phyloP scores from a whole-genome alignment of 2,329 filamentous ascomycete species.

The Cladobotryum protrusum region DNA sequence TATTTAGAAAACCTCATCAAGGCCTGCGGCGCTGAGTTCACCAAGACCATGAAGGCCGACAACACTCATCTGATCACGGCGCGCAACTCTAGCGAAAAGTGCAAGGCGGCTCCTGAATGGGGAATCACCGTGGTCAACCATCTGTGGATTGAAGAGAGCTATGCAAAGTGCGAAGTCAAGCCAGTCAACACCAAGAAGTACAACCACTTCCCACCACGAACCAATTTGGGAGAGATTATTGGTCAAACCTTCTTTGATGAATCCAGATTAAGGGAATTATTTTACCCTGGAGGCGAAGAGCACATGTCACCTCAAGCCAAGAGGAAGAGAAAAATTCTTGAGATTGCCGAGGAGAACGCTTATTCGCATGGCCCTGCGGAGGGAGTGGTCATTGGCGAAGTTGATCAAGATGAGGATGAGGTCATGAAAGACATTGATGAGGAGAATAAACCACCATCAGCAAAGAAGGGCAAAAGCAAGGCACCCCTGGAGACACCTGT shows the following conservation, averaged over 20 bases:
- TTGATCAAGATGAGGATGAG: slow-evolving; percentile 33
- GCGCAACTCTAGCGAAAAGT: slow-evolving; percentile 85
- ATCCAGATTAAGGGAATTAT: slow-evolving; percentile 53
- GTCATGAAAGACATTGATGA: slow-evolving; percentile 33
- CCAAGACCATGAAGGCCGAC: slow-evolving; percentile 89
- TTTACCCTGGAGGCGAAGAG: slow-evolving; percentile 58
- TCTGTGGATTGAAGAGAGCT: slow-evolving; percentile 95
- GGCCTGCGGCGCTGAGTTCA: slow-evolving; percentile 80
- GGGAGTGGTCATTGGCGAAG: slow-evolving; percentile 39
- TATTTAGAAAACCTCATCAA: slow-evolving; percentile 89
- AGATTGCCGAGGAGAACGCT: slow-evolving; percentile 46
- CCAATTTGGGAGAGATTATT: slow-evolving; percentile 88
- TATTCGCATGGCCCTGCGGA: slow-evolving; percentile 41
- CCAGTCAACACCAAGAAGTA: slow-evolving; percentile 69
- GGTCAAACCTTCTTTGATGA: slow-evolving; percentile 80
- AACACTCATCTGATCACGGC: slow-evolving; percentile 96
- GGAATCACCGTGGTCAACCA: slow-evolving; percentile 86
- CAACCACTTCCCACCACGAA: slow-evolving; percentile 78
- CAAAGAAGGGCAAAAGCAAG: slow-evolving; percentile 3
- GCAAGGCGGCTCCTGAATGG: slow-evolving; percentile 87
- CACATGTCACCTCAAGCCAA: slow-evolving; percentile 36
- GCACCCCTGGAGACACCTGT: slow-evolving; percentile 33
- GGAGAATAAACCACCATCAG: slow-evolving; percentile 6
- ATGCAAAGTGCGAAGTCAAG: slow-evolving; percentile 77
- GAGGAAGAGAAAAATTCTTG: slow-evolving; percentile 44